Evolutionary conservation across 331 rosid species (phyloP), one percentile per base, ranked within the genome.

Genomic region (Acacia pycnantha): DNA sequence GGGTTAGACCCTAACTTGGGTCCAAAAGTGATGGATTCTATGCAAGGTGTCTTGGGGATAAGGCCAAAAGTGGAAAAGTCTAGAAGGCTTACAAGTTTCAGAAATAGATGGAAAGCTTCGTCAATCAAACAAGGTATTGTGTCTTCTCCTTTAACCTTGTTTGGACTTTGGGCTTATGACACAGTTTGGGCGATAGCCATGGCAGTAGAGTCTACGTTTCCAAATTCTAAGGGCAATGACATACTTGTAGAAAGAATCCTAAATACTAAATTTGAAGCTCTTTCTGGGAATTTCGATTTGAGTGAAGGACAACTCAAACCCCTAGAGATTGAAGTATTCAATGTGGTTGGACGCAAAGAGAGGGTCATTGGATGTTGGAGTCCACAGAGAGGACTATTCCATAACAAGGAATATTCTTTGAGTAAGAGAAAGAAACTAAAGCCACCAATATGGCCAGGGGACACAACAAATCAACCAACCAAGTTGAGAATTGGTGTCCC

Each of bases 111-210:
- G 81, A 48, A 56, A 69, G 56, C 40, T 65, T 6, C 12, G 70
- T 65, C 70, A 16, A 33, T 65, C 3, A 16, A 65, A 18, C 19
- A 35, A 12, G 35, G 35, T 2, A 1, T 37, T 37, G 33, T 31
- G 15, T 58, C 65, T 58, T 21, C 53, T 35, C 47, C 69, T 27
- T 6, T 58, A 35, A 79, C n/a, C 73, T 33, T 78, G 16, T 87
- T 78, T 53, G 89, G 82, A 74, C 77, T 83, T 22, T 79, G 88
- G 85, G 89, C 89, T 5, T 88, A 88, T 71, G 91, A 88, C 64
- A 79, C 91, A 8, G 47, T 83, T 40, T 82, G 82, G 81, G 91
- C 88, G 3, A 50, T 85, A 44, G 88, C 88, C 9, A 79, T 47
- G 58, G 88, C 88, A 0, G 79, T 43, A 5, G 91, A 88, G 70